Evolutionary conservation across 352 stramenopile species (phyloP).

Genomic region (Globisporangium cylindrosporum): DNA sequence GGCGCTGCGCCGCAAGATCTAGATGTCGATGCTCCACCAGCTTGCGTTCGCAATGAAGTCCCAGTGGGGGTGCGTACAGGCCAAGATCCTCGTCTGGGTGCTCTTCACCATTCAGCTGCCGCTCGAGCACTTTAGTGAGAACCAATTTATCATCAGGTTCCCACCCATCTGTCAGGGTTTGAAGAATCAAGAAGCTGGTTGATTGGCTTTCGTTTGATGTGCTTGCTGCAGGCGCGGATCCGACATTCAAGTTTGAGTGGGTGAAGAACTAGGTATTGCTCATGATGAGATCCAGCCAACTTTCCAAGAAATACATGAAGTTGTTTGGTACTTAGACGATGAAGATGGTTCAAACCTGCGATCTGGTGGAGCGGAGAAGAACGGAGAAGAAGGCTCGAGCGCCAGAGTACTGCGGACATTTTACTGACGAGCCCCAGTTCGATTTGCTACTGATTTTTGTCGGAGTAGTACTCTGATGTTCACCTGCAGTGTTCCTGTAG

Average conservation of each 20-base stretch:
- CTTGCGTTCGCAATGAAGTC: constrained; percentile 31
- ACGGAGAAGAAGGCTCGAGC: no score
- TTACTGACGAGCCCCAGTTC: no score
- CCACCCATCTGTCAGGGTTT: not conserved
- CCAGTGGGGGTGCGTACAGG: constrained; percentile 33
- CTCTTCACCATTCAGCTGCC: constrained; percentile 23
- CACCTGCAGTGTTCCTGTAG: no score
- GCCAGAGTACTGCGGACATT: no score
- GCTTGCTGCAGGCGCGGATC: constrained; percentile 3
- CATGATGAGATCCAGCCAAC: no score
- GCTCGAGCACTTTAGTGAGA: constrained; percentile 22
- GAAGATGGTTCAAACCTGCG: no score
- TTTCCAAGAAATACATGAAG: no score
- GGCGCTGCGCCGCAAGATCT: constrained; percentile 27
- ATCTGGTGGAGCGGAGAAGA: no score
- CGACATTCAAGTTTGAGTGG: constrained; percentile 8
- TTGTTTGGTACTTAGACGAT: no score
- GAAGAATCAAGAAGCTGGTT: not conserved
- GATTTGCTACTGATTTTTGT: no score
- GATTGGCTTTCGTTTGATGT: not conserved
- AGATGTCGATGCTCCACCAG: constrained; percentile 27
- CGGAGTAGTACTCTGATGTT: no score
- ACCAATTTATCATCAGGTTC: no score
- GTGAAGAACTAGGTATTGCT: not conserved
- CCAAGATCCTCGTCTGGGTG: constrained; percentile 34